Conservation (phyloP, 495 filamentous ascomycete species). For the Tuber melanosporum region DNA sequence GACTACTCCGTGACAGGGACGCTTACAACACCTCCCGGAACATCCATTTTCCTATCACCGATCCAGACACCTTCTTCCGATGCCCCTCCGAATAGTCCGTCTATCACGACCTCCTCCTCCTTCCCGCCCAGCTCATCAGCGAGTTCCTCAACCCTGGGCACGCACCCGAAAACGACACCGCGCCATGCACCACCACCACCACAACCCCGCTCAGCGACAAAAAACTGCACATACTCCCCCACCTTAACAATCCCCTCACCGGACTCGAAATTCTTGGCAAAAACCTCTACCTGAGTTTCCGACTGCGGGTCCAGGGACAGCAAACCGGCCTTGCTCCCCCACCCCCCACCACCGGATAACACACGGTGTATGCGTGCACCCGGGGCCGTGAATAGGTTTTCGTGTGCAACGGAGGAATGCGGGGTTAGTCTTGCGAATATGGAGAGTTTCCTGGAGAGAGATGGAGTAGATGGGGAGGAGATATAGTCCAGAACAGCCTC, state of each 20-base stretch:
- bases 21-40: constrained; percentile 34
- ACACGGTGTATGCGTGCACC: constrained; percentile 48
- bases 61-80: constrained; percentile 35
- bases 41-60: constrained; percentile 31
- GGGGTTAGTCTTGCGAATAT: constrained; percentile 62
- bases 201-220: constrained; percentile 15
- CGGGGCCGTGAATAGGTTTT: constrained; percentile 18
- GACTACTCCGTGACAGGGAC: not conserved
- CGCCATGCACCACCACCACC: not conserved
- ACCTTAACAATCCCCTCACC: constrained; percentile 26
- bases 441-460: constrained; percentile 44
- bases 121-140: constrained; percentile 6
- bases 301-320: constrained; percentile 57
- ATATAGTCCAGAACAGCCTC: constrained; percentile 53
- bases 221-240: constrained; percentile 40
- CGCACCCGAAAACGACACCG: constrained; percentile 29
- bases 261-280: constrained; percentile 31
- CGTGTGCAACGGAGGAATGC: constrained; percentile 31
- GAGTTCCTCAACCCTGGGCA: constrained; percentile 29
- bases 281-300: constrained; percentile 21
- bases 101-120: constrained; percentile 17
- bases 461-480: constrained; percentile 29
- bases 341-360: constrained; percentile 66
- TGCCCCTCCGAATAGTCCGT: constrained; percentile 39
- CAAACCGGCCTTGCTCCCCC: constrained; percentile 66